A percentile compares a stretch with the other conserved stretches of the same genome.
Conservation (phyloP, 495 filamentous ascomycete genomes). For the Schizothecium vesticola region DNA sequence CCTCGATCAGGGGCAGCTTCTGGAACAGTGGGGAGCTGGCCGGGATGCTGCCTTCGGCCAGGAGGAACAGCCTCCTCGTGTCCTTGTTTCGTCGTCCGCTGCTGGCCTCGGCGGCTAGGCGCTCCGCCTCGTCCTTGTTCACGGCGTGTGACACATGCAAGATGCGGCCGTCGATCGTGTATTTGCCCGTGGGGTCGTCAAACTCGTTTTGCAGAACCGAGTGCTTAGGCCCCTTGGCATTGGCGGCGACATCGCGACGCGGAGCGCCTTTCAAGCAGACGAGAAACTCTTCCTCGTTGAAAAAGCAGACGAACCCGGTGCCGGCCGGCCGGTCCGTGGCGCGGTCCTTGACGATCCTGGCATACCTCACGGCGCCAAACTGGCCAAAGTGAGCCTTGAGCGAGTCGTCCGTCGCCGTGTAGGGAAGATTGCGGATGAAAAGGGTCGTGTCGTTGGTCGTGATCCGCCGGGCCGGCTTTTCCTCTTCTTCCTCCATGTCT, state of each 20-base stretch:
- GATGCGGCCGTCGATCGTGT: constrained; percentile 83
- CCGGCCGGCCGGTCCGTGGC: constrained; percentile 80
- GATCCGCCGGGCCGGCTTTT: constrained; percentile 29
- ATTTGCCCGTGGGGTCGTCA: constrained; percentile 69
- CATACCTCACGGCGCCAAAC: constrained; percentile 83
- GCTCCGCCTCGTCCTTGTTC: constrained; percentile 66
- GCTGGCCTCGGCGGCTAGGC: constrained; percentile 63
- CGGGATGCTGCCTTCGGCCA: constrained; percentile 78
- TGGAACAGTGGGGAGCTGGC: constrained; percentile 66
- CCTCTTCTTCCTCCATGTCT: constrained; percentile 34
- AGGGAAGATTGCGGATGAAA: constrained; percentile 94
- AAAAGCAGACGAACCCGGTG: constrained; percentile 94
- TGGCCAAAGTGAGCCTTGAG: constrained; percentile 76
- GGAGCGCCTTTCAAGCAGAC: constrained; percentile 71
- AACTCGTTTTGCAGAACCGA: constrained; percentile 81
- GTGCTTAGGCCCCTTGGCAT: constrained; percentile 46
- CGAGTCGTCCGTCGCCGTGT: constrained; percentile 69
- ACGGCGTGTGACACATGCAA: constrained; percentile 82
- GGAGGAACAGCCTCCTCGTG: constrained; percentile 85
- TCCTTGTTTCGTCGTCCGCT: constrained; percentile 70
- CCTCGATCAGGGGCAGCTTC: constrained; percentile 69
- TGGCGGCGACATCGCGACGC: constrained; percentile 39
- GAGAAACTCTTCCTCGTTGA: constrained; percentile 63
- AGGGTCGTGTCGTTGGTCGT: constrained; percentile 65
- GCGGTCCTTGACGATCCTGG: constrained; percentile 78